phyloP scores from a whole-genome alignment of 257 asterid genomes.

The Plantago major region DNA sequence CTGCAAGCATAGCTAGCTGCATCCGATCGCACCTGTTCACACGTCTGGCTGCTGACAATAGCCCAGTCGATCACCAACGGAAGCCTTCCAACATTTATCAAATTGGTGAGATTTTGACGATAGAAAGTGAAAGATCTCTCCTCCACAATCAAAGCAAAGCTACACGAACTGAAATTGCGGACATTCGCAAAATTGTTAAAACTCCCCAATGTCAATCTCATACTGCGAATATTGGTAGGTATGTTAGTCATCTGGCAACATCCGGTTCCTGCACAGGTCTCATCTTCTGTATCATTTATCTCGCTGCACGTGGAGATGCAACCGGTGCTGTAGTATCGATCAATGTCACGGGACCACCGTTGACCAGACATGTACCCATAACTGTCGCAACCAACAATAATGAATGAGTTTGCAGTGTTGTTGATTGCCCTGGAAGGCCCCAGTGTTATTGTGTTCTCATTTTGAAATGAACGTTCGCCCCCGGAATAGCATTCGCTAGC shows the following conservation, averaged over 20 bases:
- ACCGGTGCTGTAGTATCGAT: constrained; percentile 12
- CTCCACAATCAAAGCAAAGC: constrained; percentile 32
- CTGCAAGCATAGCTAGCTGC: too few relatives aligned
- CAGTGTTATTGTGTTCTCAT: background rate
- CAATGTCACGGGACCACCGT: too few relatives aligned
- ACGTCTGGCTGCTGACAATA: constrained; percentile 1
- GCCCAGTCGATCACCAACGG: constrained; percentile 36
- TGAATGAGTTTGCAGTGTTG: constrained; percentile 24
- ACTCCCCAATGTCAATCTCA: constrained; percentile 13
- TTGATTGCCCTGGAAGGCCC: background rate
- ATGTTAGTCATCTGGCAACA: constrained; percentile 28
- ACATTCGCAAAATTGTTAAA: constrained; percentile 21
- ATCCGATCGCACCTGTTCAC: too few relatives aligned
- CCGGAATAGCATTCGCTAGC: constrained; percentile 18
- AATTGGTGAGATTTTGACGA: constrained; percentile 11
- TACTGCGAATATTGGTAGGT: constrained; percentile 17
- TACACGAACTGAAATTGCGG: constrained; percentile 22
- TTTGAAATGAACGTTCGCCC: background rate
- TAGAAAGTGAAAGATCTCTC: constrained; percentile 22
- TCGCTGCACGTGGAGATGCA: background rate
- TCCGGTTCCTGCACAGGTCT: constrained; percentile 31
- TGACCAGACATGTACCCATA: constrained; percentile 15
- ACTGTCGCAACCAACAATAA: constrained; percentile 27
- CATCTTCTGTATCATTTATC: background rate
- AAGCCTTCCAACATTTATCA: constrained; percentile 6